Percentiles rank a stretch among this genome's conserved stretches.
phyloP scores from a whole-genome alignment of 208 protist genomes.

The Leishmania lainsoni region DNA sequence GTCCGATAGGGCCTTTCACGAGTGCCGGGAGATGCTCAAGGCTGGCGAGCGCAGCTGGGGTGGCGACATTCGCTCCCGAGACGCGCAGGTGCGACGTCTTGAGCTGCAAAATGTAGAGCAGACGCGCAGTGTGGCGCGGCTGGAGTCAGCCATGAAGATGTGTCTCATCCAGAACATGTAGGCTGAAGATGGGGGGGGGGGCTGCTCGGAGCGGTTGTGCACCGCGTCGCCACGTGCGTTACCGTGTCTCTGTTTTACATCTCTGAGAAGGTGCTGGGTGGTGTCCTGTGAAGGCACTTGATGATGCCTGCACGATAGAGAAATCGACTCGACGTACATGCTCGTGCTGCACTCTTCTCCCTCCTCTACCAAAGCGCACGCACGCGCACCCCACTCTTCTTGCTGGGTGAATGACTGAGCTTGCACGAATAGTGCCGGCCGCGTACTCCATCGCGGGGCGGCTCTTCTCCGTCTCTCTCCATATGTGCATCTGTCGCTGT shows the following conservation, averaged over 20 bases:
- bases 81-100: constrained; percentile 73
- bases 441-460: neutral
- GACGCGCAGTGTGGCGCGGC: constrained; percentile 76
- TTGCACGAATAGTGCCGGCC: neutral
- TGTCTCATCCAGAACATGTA: constrained; percentile 52
- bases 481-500: neutral
- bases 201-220: neutral
- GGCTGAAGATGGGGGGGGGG: neutral
- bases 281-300: neutral
- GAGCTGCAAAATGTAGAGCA: constrained; percentile 91
- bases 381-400: neutral
- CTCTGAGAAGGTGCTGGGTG: neutral
- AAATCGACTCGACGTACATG: neutral
- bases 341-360: neutral
- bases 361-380: neutral
- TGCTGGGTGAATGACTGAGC: neutral
- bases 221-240: neutral
- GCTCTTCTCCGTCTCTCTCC: neutral
- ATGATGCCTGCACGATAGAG: neutral
- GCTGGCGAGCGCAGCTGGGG: constrained; percentile 65
- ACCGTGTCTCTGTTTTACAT: neutral
- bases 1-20: constrained; percentile 51
- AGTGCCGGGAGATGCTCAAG: constrained; percentile 76
- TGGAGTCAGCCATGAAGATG: constrained; percentile 83
- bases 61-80: constrained; percentile 63